Evolutionary conservation across 2,329 filamentous ascomycete genomes (phyloP), one percentile per base, ranked within the genome.

Genomic region (Colletotrichum liaoningense): DNA sequence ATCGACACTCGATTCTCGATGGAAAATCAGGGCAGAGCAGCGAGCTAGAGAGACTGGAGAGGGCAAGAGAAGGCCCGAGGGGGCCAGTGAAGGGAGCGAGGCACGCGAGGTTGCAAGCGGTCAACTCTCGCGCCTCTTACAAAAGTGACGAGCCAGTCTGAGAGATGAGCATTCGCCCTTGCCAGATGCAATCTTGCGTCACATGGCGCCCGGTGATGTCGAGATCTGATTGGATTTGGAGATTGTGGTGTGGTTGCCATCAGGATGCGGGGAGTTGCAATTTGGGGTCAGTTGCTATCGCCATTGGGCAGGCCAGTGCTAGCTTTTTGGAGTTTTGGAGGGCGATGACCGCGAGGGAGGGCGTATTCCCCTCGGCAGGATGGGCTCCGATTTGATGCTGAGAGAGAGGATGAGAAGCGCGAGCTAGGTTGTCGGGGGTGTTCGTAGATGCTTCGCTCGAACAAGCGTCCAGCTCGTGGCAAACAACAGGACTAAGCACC

Each of bases 171-270:
- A 49, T 30, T 63, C 3, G 28, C 42, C n/a, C 62, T 63, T 60
- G 35, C 56, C 38, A 63, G 67, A 59, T 71, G 71, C 62, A 66
- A 73, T 71, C 55, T 71, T 60, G 71, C 68, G 68, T 74, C 68
- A 74, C 68, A 72, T 74, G 72, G 72, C 69, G 63, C 24, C 68
- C 68, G 62, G 68, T 52, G 28, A 52, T 72, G 49, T 57, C 52
- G 68, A 5, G 12, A 35, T 46, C 62, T 74, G 72, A 74, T 74
- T 74, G 72, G 72, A 33, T 33, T 54, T 19, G 38, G 54, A 16
- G 12, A 19, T 55, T 4, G 52, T 19, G 62, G 68, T 74, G 68
- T 69, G 63, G 63, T 64, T 58, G 55, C 68, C 72, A 63, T 72
- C 60, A 42, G 49, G 56, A 58, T 72, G 72, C 72, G 72, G 72